Evolutionary conservation across 257 asterid genomes (phyloP), one percentile per base, ranked within the genome.

Genomic region (Ocimum tenuiflorum): DNA sequence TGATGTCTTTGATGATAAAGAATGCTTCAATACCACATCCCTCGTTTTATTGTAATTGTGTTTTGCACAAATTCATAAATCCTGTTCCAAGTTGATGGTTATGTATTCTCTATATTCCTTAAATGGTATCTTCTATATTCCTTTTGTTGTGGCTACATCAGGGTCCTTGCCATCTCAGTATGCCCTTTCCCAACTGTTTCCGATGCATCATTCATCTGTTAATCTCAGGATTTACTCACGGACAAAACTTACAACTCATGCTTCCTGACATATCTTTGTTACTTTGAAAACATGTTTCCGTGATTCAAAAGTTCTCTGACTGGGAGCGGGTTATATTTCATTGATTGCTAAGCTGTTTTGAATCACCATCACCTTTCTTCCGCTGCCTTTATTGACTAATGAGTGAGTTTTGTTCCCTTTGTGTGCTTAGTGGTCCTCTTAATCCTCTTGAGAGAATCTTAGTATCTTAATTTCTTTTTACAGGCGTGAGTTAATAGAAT

Each of bases 51-150:
- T 33, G 18, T 33, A 35, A 13, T 35, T 54, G 46, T 54, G 39
- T 38, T 24, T n/a, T 46, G 3, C 39, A 22, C 55, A 51, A 47
- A 33, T 15, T 59, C 65, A 51, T 64, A 65, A 42, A 29, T 70
- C 5, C 49, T 61, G 52, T 48, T 66, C 2, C 39, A 17, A 5
- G 36, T 57, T 46, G 68, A 56, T 17, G 24, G 48, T 42, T 20
- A 22, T 71, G 58, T 60, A 49, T 1, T 56, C 39, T 38, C 45
- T 19, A 23, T 39, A 13, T 31, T 48, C 64, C 36, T 47, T 45
- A 39, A 29, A 29, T 27, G 31, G 31, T 24, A 11, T 5, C 47
- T 61, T 62, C 68, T 52, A 15, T 8, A 36, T 74, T 36, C 14
- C 20, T 15, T 74, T 63, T 29, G 45, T 36, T 53, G 52, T 65